These are phyloP conservation scores for Luvunga scandens DNA, from an alignment of 345 rosid species.

Conservation along the genomic window DNA sequence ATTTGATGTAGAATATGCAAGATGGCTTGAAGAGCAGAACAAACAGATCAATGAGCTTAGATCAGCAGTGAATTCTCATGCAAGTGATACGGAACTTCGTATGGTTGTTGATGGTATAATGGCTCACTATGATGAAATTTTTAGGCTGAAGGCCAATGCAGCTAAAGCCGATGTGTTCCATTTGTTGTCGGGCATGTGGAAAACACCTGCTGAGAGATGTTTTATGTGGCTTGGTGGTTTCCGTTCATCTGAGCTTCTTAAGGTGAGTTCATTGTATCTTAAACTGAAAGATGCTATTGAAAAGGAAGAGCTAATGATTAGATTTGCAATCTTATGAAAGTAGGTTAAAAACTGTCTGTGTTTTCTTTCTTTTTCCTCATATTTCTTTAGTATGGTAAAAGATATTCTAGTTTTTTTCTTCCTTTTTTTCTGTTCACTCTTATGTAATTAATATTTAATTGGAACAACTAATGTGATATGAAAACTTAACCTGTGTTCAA, in stretches of 20 bases:
- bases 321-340: not conserved
- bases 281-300: not conserved
- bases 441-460: not conserved
- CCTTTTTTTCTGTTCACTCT: too few species aligned
- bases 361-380: not conserved
- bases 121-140: constrained; percentile 93
- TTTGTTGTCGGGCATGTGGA: constrained; percentile 98
- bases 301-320: not conserved
- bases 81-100: constrained; percentile 92
- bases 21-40: constrained; percentile 95
- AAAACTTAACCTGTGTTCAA: not conserved
- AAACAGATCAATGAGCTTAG: constrained; percentile 86
- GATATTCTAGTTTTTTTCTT: not conserved
- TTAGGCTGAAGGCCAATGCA: constrained; percentile 90
- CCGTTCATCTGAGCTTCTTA: constrained; percentile 96
- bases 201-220: constrained; percentile 99
- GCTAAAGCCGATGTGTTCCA: constrained; percentile 98
- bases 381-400: not conserved
- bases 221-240: constrained; percentile 99
- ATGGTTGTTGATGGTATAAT: constrained; percentile 75
- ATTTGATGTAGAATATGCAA: constrained; percentile 87
- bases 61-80: constrained; percentile 90
- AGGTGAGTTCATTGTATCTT: constrained; percentile 44
- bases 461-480: not conserved
- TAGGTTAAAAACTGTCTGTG: not conserved